Conservation (phyloP, 352 stramenopile genomes). For the Phytophthora pini region DNA sequence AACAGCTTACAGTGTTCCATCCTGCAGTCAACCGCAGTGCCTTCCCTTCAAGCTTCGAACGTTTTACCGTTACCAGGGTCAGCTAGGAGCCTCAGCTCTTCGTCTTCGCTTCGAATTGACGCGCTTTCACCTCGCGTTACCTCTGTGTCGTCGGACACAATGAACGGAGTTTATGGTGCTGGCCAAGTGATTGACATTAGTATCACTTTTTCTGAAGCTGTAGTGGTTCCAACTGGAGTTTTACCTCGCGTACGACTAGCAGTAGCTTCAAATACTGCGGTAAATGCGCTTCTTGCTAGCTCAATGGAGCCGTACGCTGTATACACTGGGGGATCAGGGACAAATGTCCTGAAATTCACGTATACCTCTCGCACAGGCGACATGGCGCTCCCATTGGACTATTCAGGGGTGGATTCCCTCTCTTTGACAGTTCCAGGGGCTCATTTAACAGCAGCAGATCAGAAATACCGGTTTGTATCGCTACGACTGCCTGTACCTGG, state of each 20-base stretch:
- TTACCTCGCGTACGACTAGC: conserved; percentile 49
- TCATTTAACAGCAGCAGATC: conserved; percentile 32
- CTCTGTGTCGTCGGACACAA: conserved; percentile 51
- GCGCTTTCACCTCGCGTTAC: conserved; percentile 44
- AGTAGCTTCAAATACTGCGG: conserved; percentile 39
- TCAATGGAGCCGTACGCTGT: conserved; percentile 21
- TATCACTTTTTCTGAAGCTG: conserved; percentile 62
- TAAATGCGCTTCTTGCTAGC: conserved; percentile 7
- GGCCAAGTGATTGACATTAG: conserved; percentile 61
- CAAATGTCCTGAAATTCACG: conserved; percentile 43
- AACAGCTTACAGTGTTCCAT: conserved; percentile 53
- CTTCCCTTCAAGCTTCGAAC: conserved; percentile 47
- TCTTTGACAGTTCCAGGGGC: conserved; percentile 25
- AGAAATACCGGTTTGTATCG: conserved; percentile 43
- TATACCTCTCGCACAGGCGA: conserved; percentile 52
- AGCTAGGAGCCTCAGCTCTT: conserved; percentile 45
- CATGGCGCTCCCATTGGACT: conserved; percentile 64
- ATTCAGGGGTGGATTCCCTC: conserved; percentile 60
- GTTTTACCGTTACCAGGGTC: conserved; percentile 54
- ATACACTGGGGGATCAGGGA: conserved; percentile 52
- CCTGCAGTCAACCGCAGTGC: conserved; percentile 56
- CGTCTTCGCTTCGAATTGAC: conserved; percentile 52
- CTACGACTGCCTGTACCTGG: conserved; percentile 50
- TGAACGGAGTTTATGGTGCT: conserved; percentile 65
- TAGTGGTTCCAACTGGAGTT: conserved; percentile 33